These are phyloP conservation scores for Alternaria atra DNA, from an alignment of 2,329 filamentous ascomycete genomes.

Conservation along the genomic window DNA sequence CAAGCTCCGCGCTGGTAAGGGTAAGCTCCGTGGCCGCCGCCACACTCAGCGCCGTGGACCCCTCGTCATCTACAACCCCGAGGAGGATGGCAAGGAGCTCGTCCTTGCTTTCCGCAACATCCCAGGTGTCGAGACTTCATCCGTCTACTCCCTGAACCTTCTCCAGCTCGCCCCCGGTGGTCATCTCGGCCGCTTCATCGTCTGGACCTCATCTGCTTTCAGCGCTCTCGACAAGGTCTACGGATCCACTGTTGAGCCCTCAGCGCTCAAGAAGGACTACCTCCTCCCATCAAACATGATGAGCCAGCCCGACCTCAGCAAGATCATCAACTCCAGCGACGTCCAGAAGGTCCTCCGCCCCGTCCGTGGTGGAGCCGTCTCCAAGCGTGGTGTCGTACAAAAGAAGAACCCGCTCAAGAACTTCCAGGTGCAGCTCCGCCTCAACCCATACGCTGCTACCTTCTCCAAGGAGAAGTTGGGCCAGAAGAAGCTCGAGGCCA, in stretches of 20 bases:
- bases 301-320: slow-evolving; percentile 91
- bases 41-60: slow-evolving; percentile 98
- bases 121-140: slow-evolving; percentile 94
- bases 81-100: slow-evolving; percentile 93
- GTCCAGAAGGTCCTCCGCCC: slow-evolving; percentile 94
- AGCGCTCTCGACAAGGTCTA: slow-evolving; percentile 97
- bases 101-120: slow-evolving; percentile 98
- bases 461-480: slow-evolving; percentile 89
- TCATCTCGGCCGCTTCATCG: slow-evolving; percentile 97
- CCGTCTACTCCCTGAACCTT: slow-evolving; percentile 94
- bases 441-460: slow-evolving; percentile 96
- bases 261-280: slow-evolving; percentile 98
- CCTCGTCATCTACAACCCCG: slow-evolving; percentile 96
- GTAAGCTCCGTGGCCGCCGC: slow-evolving; percentile 96
- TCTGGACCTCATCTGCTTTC: slow-evolving; percentile 98
- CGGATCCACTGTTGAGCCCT: slow-evolving; percentile 88
- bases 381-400: slow-evolving; percentile 90
- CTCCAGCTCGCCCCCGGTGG: slow-evolving; percentile 99
- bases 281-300: slow-evolving; percentile 92
- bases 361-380: slow-evolving; percentile 86
- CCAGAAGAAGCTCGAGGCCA: slow-evolving; percentile 69
- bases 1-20: slow-evolving; percentile 98
- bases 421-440: slow-evolving; percentile 97
- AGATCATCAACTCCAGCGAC: slow-evolving; percentile 99
- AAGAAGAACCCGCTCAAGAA: slow-evolving; percentile 99